Percentiles rank a stretch among this genome's conserved stretches.
phyloP scores from a whole-genome alignment of 2,329 filamentous ascomycete species.

The Tolypocladium tropicale region DNA sequence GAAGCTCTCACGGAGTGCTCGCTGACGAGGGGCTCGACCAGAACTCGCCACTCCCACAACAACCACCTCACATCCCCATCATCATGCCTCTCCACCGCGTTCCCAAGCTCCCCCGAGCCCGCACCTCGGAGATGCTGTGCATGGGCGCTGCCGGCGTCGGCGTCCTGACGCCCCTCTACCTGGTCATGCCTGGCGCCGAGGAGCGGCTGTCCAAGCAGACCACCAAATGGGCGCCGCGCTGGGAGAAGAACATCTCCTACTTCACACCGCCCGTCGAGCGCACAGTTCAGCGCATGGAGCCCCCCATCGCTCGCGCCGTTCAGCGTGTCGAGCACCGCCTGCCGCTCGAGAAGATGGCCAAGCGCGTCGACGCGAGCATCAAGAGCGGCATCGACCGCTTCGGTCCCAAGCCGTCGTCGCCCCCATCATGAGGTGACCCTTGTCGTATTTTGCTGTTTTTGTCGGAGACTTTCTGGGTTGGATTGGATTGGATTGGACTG shows the following conservation, averaged over 20 bases:
- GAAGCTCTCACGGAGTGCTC: neutral
- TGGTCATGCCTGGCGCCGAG: slow-evolving; percentile 45
- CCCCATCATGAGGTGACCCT: neutral
- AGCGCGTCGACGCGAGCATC: slow-evolving; percentile 36
- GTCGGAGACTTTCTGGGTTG: neutral
- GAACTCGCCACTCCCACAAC: neutral
- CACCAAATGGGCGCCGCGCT: slow-evolving; percentile 46
- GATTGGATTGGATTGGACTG: neutral
- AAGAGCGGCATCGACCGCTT: slow-evolving; percentile 32
- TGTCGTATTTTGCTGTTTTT: neutral
- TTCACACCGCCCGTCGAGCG: slow-evolving; percentile 37
- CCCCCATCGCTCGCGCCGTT: slow-evolving; percentile 33
- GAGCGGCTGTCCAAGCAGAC: slow-evolving; percentile 44
- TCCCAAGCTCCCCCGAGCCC: slow-evolving; percentile 38
- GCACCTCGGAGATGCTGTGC: slow-evolving; percentile 37
- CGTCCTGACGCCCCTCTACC: slow-evolving; percentile 45
- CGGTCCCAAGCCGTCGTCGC: slow-evolving; percentile 12
- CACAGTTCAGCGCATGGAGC: slow-evolving; percentile 37
- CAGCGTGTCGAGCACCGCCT: slow-evolving; percentile 35
- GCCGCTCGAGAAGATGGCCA: slow-evolving; percentile 40
- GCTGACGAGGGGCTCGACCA: neutral
- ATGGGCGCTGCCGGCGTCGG: slow-evolving; percentile 44
- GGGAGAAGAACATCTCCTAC: slow-evolving; percentile 47
- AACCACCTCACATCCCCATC: slow-evolving; percentile 12
- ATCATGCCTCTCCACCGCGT: slow-evolving; percentile 34